Percentiles rank a stretch among this genome's conserved stretches.
Evolutionary conservation across 2,329 filamentous ascomycete species (phyloP).

Genomic region (Botrytis aclada): DNA sequence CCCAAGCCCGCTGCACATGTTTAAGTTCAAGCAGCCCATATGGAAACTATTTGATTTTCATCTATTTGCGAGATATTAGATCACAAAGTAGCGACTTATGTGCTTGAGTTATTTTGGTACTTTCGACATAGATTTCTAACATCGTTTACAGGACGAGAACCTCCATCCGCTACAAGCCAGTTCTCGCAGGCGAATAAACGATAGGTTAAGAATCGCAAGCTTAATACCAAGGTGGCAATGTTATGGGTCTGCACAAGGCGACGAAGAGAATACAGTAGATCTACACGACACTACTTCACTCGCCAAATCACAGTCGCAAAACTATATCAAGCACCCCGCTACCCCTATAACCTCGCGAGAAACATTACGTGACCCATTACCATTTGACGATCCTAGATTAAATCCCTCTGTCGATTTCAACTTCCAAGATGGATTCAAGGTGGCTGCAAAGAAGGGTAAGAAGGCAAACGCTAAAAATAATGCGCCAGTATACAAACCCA

Average conservation of each 20-base stretch:
- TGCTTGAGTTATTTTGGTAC: conserved; percentile 32
- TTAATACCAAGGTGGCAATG: conserved; percentile 24
- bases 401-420: conserved; percentile 54
- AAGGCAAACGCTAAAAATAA: conserved; percentile 46
- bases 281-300: conserved; percentile 33
- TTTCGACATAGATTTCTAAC: conserved; percentile 37
- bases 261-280: conserved; percentile 24
- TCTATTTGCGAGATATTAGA: conserved; percentile 26
- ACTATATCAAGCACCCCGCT: conserved; percentile 26
- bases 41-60: not conserved
- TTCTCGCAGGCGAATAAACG: conserved; percentile 29
- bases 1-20: not conserved
- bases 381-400: conserved; percentile 48
- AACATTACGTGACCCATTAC: conserved; percentile 30
- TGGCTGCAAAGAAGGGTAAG: conserved; percentile 52
- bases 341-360: conserved; percentile 26
- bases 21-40: not conserved
- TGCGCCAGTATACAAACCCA: conserved; percentile 27
- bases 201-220: conserved; percentile 29
- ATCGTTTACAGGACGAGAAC: conserved; percentile 32
- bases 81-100: conserved; percentile 37
- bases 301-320: conserved; percentile 30
- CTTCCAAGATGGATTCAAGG: conserved; percentile 51
- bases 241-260: conserved; percentile 20
- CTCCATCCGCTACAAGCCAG: conserved; percentile 33